Evolutionary conservation across 164 flowering plant species (phyloP).

Genomic region (Annona squamosa): DNA sequence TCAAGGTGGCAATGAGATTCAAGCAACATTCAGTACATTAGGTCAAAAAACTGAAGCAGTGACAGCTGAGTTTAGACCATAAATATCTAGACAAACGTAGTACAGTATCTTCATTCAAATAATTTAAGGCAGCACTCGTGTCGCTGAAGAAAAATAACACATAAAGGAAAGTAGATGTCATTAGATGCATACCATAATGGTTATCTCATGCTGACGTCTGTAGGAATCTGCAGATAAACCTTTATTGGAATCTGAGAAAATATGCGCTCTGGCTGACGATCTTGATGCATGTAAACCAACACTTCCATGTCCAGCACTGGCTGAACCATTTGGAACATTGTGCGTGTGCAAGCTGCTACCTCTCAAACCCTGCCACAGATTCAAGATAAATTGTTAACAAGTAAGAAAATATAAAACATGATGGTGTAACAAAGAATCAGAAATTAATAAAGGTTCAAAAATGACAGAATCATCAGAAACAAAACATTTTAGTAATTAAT

Average conservation of each 20-base stretch:
- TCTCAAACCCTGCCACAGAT: conserved; percentile 29
- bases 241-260: conserved; percentile 26
- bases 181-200: conserved; percentile 46
- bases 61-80: neutral
- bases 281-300: neutral
- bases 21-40: neutral
- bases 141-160: neutral
- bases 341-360: conserved; percentile 23
- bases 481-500: neutral
- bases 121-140: neutral
- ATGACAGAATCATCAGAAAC: neutral
- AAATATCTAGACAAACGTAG: neutral
- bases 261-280: conserved; percentile 20
- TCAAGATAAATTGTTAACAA: neutral
- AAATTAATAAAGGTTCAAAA: neutral
- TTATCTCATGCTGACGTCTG: conserved; percentile 72
- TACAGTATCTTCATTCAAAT: neutral
- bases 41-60: neutral
- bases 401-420: neutral
- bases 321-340: conserved; percentile 23
- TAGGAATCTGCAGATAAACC: conserved; percentile 51
- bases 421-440: too few species aligned
- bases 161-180: neutral
- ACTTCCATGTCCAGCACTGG: conserved; percentile 11
- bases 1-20: neutral